Evolutionary conservation across 73 alveolate genomes (phyloP), one percentile per base, ranked within the genome.

Genomic region (Breviolum minutum): DNA sequence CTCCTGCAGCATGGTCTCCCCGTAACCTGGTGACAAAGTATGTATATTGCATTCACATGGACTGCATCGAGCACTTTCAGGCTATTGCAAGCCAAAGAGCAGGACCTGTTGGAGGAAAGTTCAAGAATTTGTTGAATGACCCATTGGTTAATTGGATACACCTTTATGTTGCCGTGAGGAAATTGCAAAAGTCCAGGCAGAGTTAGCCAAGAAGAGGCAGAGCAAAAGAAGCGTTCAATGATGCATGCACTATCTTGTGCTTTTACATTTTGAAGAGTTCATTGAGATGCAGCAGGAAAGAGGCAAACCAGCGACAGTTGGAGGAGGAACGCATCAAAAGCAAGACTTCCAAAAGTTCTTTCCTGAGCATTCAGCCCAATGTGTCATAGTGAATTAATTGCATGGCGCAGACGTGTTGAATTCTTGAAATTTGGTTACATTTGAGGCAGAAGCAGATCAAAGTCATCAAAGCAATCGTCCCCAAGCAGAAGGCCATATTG

Each of bases 21-120:
- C n/a, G n/a, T n/a, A n/a, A n/a, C n/a, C n/a, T n/a, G n/a, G 54
- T 40, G 54, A 40, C 54, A 40, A 40, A 0, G 54, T 40, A 40
- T 40, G 54, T 40, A 40, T 40, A 40, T 40, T 40, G 0, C 54
- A 40, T 40, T 40, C 54, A 40, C 54, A 40, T 3, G 54, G 54
- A 40, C 54, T 40, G 54, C 3, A 40, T 40, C 10, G 54, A 82
- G 29, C 71, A 26, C 30, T 10, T 48, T 24, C 95, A 90, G 96
- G 96, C 96, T 90, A 54, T 74, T 90, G 74, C 96, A 90, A 70
- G 96, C 86, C 60, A 90, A 90, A 71, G 96, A 90, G 96, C 96
- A 90, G 96, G 96, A 69, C 96, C 54, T 40, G 54, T 40, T 40
- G 54, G 3, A 40, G 54, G 54, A 40, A 40, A 40, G 0, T 40